These are phyloP conservation scores for Penicillium italicum DNA, from an alignment of 2,329 filamentous ascomycete genomes.

Conservation along the genomic window DNA sequence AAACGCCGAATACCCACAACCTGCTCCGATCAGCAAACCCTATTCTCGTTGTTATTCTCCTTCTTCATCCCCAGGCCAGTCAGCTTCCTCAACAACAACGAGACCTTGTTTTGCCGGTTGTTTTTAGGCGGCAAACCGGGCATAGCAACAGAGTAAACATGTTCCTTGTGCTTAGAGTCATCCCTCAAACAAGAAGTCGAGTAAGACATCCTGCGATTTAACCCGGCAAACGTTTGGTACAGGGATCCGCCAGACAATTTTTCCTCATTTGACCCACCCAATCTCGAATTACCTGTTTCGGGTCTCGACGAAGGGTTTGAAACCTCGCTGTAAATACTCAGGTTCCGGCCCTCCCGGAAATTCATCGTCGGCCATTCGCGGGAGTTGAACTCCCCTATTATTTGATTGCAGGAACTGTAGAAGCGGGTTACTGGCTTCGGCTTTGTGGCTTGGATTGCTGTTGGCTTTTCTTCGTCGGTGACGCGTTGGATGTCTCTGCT, in stretches of 20 bases:
- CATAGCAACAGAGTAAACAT: constrained; percentile 11
- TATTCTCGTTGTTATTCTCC: background rate
- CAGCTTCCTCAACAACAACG: constrained; percentile 20
- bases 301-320: constrained; percentile 5
- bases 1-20: background rate
- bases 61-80: constrained; percentile 15
- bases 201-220: background rate
- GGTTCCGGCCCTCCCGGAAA: constrained; percentile 3
- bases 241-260: background rate
- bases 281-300: background rate
- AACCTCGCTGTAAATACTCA: constrained; percentile 1
- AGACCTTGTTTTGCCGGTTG: constrained; percentile 14
- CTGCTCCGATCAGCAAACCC: background rate
- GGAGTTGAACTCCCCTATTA: background rate
- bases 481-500: constrained; percentile 6
- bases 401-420: constrained; percentile 17
- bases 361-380: constrained; percentile 7
- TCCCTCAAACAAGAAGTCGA: background rate
- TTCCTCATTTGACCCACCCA: background rate
- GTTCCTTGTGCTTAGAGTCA: constrained; percentile 4
- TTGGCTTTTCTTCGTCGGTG: background rate
- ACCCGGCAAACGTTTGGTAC: background rate
- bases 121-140: background rate
- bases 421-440: constrained; percentile 11
- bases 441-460: background rate